Evolutionary conservation across 2,329 filamentous ascomycete genomes (phyloP), one percentile per base, ranked within the genome.

Genomic region (Talaromyces albobiverticillius): DNA sequence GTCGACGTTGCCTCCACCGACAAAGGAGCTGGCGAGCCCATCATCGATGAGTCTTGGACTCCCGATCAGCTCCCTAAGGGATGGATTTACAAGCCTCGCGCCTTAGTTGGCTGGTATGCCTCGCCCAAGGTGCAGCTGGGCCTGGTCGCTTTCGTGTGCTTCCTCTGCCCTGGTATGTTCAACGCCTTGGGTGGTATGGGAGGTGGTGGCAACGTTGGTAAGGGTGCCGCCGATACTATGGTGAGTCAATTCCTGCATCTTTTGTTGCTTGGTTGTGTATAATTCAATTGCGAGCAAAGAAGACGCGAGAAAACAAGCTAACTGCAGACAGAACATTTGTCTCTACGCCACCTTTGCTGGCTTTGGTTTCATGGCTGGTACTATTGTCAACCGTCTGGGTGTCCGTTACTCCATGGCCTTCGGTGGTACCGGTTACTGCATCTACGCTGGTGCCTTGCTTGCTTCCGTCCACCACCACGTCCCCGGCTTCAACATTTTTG

Each of bases 51-150:
- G 26, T 16, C 22, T n/a, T 55, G 41, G 32, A 43, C 38, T 23
- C 48, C 53, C n/a, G 53, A 55, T 26, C 48, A 50, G 31, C 48
- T 55, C 16, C 53, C 53, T n/a, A 4, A 31, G 8, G 53, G 53
- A 42, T 65, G 66, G 65, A 84, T 82, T 70, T 88, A 89, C 77
- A 82, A 79, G 63, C 72, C 76, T 40, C 66, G 80, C 64, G 75
- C 71, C 46, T n/a, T 76, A 78, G 57, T 53, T 85, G 5, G 70
- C 73, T 88, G 84, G 80, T 90, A 87, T 23, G 87, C 87, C 38
- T 88, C 86, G 57, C 87, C 87, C 23, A 81, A 82, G 63, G 71
- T 85, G 55, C 87, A 90, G 73, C 78, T 90, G 40, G 66, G 85
- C 58, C 81, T 89, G 79, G 85, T 90, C 53, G 76, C 83, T 46